A percentile compares a stretch with the other conserved stretches of the same genome.
Evolutionary conservation across 1,139 yeast species (phyloP).

Genomic region (Sugiyamaella xylanicola): DNA sequence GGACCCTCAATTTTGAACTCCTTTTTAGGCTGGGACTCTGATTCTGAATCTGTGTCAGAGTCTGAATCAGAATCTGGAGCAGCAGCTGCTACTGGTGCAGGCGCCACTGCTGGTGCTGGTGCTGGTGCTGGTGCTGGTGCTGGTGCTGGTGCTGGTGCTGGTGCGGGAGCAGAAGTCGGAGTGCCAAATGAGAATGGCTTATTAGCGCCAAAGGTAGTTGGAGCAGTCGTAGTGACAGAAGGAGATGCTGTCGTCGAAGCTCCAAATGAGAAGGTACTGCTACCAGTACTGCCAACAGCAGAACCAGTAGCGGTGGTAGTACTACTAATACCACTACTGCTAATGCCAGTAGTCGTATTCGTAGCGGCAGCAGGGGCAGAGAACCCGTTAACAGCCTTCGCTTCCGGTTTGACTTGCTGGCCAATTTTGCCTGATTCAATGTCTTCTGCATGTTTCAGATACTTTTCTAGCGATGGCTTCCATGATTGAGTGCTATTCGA

Average conservation of each 20-base stretch:
- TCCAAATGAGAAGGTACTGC: too few species aligned
- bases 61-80: conserved; percentile 31
- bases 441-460: conserved; percentile 55
- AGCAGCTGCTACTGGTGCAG: conserved; percentile 30
- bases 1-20: conserved; percentile 58
- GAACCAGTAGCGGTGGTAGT: background rate
- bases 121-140: too few species aligned
- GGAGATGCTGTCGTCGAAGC: too few species aligned
- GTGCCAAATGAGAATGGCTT: background rate
- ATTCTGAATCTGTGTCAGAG: conserved; percentile 44
- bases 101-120: conserved; percentile 7
- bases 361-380: conserved; percentile 9
- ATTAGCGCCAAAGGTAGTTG: too few species aligned
- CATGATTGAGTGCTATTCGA: conserved; percentile 61
- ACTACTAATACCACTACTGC: conserved; percentile 2
- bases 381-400: background rate
- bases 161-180: too few species aligned
- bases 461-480: conserved; percentile 59
- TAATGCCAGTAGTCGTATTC: background rate
- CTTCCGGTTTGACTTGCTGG: background rate
- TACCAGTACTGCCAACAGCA: too few species aligned
- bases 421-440: conserved; percentile 41
- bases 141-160: too few species aligned
- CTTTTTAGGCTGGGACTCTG: conserved; percentile 21
- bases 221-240: too few species aligned